Base-by-base conservation (phyloP, 2,329 filamentous ascomycete genomes). In the Botrytis hyacinthi region DNA sequence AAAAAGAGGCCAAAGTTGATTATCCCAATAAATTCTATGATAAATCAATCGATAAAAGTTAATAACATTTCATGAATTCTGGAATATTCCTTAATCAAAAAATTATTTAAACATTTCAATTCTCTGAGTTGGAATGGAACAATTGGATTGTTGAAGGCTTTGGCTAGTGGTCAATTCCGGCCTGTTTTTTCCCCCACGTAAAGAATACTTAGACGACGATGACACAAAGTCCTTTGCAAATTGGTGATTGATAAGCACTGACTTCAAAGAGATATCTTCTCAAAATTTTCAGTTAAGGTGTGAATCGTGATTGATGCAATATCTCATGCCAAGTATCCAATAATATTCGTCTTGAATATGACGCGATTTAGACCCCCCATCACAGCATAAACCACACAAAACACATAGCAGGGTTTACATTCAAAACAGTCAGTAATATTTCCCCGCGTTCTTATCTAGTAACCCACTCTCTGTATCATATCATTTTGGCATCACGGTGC, bases 361-460 rank as follows among this genome's bases (percentile, higher is more conserved):
- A 68, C 65, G 65, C 48, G 29, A 68, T 68, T 57, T 22, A 42
- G 9, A n/a, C 9, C 26, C 48, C 4, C 18, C 26, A 57, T 68
- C 48, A n/a, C 65, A 68, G 35, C 37, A 68, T 68, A 42, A 18
- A 54, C 9, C 65, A 6, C 26, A 40, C 8, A 29, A 48, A 51
- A 68, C 42, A 35, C n/a, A 18, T n/a, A 29, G 18, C 32, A n/a
- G 46, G 32, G 18, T 16, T 51, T 14, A n/a, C 3, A 22, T 54
- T 1, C 26, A 51, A 51, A 67, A 67, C 32, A 22, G 8, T 57
- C 46, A 57, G 46, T 54, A 54, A 16, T 22, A 22, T n/a, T 67
- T 20, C 46, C 65, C 46, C 46, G 46, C 65, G 26, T 42, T 67
- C 46, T 68, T 68, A 68, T 68, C 46, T 68, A n/a, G 9, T 9